Conservation (phyloP, 805 yeast genomes). For the Blastobotrys terrestris region DNA sequence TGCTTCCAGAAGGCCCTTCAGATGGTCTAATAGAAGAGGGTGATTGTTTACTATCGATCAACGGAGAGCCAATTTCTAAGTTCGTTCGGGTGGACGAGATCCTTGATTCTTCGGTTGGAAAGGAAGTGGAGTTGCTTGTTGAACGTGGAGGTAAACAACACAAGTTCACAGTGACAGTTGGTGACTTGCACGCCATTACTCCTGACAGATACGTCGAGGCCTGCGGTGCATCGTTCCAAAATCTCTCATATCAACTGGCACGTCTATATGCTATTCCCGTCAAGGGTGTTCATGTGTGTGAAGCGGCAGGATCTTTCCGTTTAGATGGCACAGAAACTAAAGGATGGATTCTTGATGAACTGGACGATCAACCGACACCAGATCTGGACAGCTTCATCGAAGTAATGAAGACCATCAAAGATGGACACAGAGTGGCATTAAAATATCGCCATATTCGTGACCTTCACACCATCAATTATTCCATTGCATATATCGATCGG, state of each 20-base stretch:
- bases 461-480: slow-evolving; percentile 63
- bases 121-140: slow-evolving; percentile 47
- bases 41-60: slow-evolving; percentile 70
- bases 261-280: slow-evolving; percentile 79
- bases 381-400: slow-evolving; percentile 68
- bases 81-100: slow-evolving; percentile 81
- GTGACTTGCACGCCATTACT: slow-evolving; percentile 73
- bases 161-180: slow-evolving; percentile 48
- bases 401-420: slow-evolving; percentile 74
- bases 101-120: slow-evolving; percentile 64
- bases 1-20: slow-evolving; percentile 83
- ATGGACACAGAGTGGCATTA: slow-evolving; percentile 62
- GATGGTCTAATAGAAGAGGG: slow-evolving; percentile 72
- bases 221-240: slow-evolving; percentile 82
- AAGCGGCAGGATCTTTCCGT: slow-evolving; percentile 69
- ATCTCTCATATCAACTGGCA: slow-evolving; percentile 83
- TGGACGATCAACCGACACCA: slow-evolving; percentile 71
- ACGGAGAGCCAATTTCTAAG: slow-evolving; percentile 56
- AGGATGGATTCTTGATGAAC: slow-evolving; percentile 77
- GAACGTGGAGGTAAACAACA: slow-evolving; percentile 71
- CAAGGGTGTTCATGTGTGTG: slow-evolving; percentile 72
- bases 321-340: slow-evolving; percentile 41
- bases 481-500: slow-evolving; percentile 69
- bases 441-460: slow-evolving; percentile 74
- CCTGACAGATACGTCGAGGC: slow-evolving; percentile 78